Evolutionary conservation across 805 yeast genomes (phyloP), one percentile per base, ranked within the genome.

Genomic region (Candida anglica): DNA sequence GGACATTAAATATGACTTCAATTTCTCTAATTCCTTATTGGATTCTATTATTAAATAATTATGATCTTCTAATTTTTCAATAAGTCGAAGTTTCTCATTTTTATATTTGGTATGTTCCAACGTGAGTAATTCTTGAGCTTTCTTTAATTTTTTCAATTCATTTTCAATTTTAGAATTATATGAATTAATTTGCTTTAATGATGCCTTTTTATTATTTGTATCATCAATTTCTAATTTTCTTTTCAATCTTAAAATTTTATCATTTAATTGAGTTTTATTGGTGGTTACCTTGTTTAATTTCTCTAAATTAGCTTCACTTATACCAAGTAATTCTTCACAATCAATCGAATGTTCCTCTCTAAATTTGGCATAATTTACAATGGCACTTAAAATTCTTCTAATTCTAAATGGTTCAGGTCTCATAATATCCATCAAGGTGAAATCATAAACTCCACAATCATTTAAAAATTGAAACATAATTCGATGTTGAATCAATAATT

Each of bases 291-390:
- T 63, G 33, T 68, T 62, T 18, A 57, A 44, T 14, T 45, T 49
- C 25, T 69, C 71, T 14, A 76, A 56, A 31, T 73, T 59, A 8
- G 63, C 50, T 33, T 79, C 83, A 39, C 79, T 73, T 28, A 68
- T 63, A 5, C 69, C 60, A 19, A 81, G 75, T 17, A 83, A 61
- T 17, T 73, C 74, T 40, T 80, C 86, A 48, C 84, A 79, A 44
- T 82, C 88, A 16, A 66, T 70, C 53, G 80, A 73, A 39, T 84
- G 79, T 43, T 80, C 86, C 46, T 86, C 94, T 44, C 95, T 71
- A 49, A 84, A 87, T 37, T 91, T 63, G 1, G 94, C 94, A 66
- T 77, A 88, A 53, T 88, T 88, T 15, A 87, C 83, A 32, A 87
- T 78, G 1, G 93, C 93, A 52, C 95, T 86, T 18, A 87, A 56